Percentiles rank a stretch among this genome's conserved stretches.
Conservation (phyloP, 129 eudicot species). For the Artemisia tridentata region DNA sequence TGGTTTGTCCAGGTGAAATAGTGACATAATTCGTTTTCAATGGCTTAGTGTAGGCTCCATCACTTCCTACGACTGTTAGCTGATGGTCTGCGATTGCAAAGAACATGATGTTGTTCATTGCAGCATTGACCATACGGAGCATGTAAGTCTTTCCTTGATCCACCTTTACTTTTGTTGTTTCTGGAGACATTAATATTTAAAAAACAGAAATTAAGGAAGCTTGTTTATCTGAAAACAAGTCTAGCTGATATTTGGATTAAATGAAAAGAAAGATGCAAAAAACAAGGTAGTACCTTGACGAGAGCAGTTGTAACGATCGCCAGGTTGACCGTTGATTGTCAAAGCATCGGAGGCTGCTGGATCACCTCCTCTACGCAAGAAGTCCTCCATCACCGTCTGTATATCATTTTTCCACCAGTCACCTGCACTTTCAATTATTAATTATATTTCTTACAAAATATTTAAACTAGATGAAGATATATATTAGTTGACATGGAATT, state of each 20-base stretch:
- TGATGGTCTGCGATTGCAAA: conserved; percentile 42
- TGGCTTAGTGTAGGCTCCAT: conserved; percentile 42
- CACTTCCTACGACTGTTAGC: conserved; percentile 54
- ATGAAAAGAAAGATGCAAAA: background rate
- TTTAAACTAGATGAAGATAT: background rate
- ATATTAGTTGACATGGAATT: background rate
- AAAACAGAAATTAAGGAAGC: background rate
- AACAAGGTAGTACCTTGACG: conserved; percentile 21
- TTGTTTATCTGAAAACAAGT: background rate
- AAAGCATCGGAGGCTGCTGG: conserved; percentile 52
- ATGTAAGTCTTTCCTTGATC: conserved; percentile 61
- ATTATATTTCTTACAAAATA: background rate
- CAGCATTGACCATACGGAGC: conserved; percentile 65
- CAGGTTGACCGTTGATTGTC: conserved; percentile 62
- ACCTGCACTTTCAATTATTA: conserved; percentile 23
- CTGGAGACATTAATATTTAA: conserved; percentile 13
- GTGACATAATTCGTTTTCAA: conserved; percentile 8
- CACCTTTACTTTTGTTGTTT: conserved; percentile 44
- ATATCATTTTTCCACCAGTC: conserved; percentile 61
- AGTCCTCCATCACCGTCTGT: conserved; percentile 36
- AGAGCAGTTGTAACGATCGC: conserved; percentile 49
- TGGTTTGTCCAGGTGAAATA: conserved; percentile 63
- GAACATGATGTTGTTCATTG: conserved; percentile 59
- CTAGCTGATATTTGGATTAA: background rate
- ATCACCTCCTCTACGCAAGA: conserved; percentile 41